Base-by-base conservation (phyloP, 345 rosid genomes). In the Garcia nutans region DNA sequence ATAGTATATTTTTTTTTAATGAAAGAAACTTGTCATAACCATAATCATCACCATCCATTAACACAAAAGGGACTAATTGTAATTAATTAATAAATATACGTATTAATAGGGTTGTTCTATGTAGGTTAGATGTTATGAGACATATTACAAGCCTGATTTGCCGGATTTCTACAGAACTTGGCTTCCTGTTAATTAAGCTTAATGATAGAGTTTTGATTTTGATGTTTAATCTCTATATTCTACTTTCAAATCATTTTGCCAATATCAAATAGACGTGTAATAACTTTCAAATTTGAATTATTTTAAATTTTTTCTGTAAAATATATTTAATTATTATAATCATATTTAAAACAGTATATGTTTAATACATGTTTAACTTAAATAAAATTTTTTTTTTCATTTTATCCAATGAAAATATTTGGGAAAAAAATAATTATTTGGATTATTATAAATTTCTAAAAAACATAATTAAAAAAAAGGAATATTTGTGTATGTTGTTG, bases 71-170 rank as follows among this genome's bases (percentile, higher is more conserved):
- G 59, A 13, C 10, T 50, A 41, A 7, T 65, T 19, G 41, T 37
- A n/a, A 10, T 45, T 8, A 7, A 45, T 45, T 33, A 33, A 45
- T 45, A 45, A 7, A 33, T 42, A 41, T 71, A 26, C 41, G 10
- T 58, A 24, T 33, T 65, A 50, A 3, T 23, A 17, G 28, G n/a
- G 70, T 64, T 47, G 49, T 60, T 13, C 1, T 66, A 71, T 71
- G 77, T 45, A 49, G 71, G 67, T 61, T 80, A 76, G 71, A 24
- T 47, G 65, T 73, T 73, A 56, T 64, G 68, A 76, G 71, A 76
- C 78, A 77, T 33, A 50, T 33, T 49, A 65, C 41, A 44, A 28
- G n/a, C 81, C 56, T 50, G 73, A 74, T 70, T 77, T 72, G 20
- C 28, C 37, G 31, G 61, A 74, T 63, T 22, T 31, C 10, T 24